phyloP scores from a whole-genome alignment of 257 asterid species.

The Cinchona pubescens region DNA sequence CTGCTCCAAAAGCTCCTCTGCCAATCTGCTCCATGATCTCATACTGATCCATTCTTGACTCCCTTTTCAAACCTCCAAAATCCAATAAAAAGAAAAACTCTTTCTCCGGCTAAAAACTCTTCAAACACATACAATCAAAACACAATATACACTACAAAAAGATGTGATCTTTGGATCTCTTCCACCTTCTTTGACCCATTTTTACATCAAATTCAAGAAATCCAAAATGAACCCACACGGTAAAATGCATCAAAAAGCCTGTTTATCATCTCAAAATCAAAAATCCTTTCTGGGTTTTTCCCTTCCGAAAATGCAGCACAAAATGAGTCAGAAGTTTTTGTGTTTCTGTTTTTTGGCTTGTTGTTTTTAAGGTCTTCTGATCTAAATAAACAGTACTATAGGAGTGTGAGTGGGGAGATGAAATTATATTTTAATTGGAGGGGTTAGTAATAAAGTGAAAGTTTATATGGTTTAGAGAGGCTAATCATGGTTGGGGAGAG shows the following conservation, averaged over 20 bases:
- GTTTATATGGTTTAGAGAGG: neutral
- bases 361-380: slow-evolving; percentile 10
- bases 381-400: slow-evolving; percentile 5
- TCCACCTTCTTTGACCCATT: slow-evolving; percentile 11
- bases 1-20: slow-evolving; percentile 99
- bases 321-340: neutral
- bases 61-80: slow-evolving; percentile 41
- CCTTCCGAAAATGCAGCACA: neutral
- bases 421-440: slow-evolving; percentile 17
- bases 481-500: slow-evolving; percentile 18
- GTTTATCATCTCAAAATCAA: neutral
- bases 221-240: slow-evolving; percentile 6
- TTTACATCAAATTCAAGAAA: slow-evolving; percentile 5
- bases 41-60: slow-evolving; percentile 94
- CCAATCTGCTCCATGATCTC: slow-evolving; percentile 99
- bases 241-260: slow-evolving; percentile 1
- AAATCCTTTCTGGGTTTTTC: slow-evolving; percentile 10
- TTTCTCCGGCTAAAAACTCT: neutral
- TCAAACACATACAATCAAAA: neutral
- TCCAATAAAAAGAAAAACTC: neutral
- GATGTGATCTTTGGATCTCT: slow-evolving; percentile 19
- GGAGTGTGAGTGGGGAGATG: slow-evolving; percentile 3
- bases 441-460: slow-evolving; percentile 1
- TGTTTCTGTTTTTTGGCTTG: neutral
- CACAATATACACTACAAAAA: slow-evolving; percentile 8